Percentiles rank a stretch among this genome's conserved stretches.
Evolutionary conservation across 1,284 basidiomycete genomes (phyloP).

Genomic region (Phaffia rhodozyma): DNA sequence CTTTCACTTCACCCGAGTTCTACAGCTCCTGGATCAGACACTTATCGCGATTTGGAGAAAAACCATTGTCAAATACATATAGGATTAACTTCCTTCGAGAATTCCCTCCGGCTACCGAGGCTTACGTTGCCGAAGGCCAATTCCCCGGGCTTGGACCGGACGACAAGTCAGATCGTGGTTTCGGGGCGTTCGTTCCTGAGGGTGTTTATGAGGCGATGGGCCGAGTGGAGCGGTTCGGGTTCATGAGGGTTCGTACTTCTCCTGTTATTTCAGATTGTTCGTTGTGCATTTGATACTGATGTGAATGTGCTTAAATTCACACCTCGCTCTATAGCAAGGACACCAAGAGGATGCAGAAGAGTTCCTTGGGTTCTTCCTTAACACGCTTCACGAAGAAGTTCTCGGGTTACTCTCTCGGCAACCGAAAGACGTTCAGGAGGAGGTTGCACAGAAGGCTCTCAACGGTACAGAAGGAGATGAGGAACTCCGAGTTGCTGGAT

Average conservation of each 20-base stretch:
- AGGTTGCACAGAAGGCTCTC: constrained; percentile 36
- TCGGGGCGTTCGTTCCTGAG: constrained; percentile 68
- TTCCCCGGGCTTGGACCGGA: constrained; percentile 20
- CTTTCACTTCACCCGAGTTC: not conserved
- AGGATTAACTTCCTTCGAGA: constrained; percentile 66
- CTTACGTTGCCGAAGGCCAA: constrained; percentile 19
- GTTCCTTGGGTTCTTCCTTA: constrained; percentile 94
- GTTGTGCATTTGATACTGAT: not conserved
- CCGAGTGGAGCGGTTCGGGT: constrained; percentile 85
- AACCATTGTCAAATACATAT: not conserved
- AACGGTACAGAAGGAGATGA: constrained; percentile 43
- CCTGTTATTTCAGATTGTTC: not conserved
- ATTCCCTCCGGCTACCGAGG: constrained; percentile 39
- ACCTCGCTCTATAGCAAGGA: constrained; percentile 47
- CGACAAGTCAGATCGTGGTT: constrained; percentile 2
- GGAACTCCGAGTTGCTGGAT: constrained; percentile 35
- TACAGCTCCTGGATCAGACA: not conserved
- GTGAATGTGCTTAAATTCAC: not conserved
- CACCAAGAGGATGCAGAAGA: constrained; percentile 98
- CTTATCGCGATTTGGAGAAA: not conserved
- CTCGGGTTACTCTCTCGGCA: constrained; percentile 45
- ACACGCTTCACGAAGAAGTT: constrained; percentile 89
- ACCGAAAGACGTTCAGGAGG: constrained; percentile 19
- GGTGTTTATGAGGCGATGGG: constrained; percentile 94
- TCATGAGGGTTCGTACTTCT: constrained; percentile 58